phyloP scores from a whole-genome alignment of 257 asterid species.

The Henckelia pumila region DNA sequence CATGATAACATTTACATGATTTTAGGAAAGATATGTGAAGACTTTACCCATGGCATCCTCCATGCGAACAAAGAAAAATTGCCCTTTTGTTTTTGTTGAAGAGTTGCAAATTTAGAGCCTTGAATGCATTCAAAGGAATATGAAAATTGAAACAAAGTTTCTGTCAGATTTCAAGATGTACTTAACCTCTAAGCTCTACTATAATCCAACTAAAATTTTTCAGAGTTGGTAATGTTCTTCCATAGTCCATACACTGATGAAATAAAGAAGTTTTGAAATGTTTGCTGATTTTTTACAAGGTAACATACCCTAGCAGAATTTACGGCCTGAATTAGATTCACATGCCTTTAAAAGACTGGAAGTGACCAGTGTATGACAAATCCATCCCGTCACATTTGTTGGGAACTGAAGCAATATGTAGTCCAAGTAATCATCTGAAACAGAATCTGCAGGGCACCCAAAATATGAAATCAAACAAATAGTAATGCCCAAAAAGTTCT shows the following conservation, averaged over 20 bases:
- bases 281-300: conserved; percentile 12
- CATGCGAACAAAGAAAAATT: conserved; percentile 8
- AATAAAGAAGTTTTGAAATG: not conserved
- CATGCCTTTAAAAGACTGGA: conserved; percentile 95
- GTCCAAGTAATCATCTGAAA: conserved; percentile 91
- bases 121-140: conserved; percentile 3
- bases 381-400: conserved; percentile 97
- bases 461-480: conserved; percentile 4
- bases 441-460: conserved; percentile 62
- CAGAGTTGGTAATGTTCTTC: conserved; percentile 1
- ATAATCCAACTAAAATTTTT: conserved; percentile 4
- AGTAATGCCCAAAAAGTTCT: not conserved
- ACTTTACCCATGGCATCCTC: conserved; percentile 3
- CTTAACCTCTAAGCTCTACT: no score
- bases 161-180: not conserved
- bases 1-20: not conserved
- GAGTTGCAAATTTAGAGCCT: not conserved
- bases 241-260: not conserved
- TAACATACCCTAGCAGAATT: conserved; percentile 36
- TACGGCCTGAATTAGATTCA: conserved; percentile 41
- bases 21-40: not conserved
- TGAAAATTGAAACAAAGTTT: not conserved
- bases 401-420: conserved; percentile 94
- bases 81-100: not conserved
- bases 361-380: conserved; percentile 89